These are phyloP conservation scores for Tagetes erecta DNA, from an alignment of 129 eudicot genomes.

Conservation along the genomic window DNA sequence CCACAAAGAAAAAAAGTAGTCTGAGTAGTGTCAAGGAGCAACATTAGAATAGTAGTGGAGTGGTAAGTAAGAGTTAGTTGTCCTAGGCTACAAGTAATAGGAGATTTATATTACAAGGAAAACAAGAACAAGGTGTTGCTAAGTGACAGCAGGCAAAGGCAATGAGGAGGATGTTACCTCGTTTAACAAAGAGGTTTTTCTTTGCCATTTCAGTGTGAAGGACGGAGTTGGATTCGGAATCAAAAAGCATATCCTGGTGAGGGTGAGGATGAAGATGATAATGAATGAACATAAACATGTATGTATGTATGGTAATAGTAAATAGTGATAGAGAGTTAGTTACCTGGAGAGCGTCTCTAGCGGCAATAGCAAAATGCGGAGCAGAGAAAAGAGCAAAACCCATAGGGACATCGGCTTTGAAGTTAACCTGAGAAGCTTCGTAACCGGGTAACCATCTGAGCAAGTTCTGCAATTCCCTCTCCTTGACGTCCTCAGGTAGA, in stretches of 20 bases:
- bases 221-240: conserved; percentile 77
- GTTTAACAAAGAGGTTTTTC: conserved; percentile 89
- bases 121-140: too few species aligned
- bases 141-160: background rate
- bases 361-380: conserved; percentile 75
- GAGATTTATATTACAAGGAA: too few species aligned
- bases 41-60: too few species aligned
- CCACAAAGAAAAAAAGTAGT: background rate
- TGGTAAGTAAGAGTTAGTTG: too few species aligned
- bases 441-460: conserved; percentile 94
- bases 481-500: conserved; percentile 90
- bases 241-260: conserved; percentile 73
- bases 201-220: conserved; percentile 96
- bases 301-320: background rate
- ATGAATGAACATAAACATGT: background rate
- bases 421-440: conserved; percentile 95
- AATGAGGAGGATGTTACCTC: conserved; percentile 46
- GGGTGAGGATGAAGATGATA: background rate
- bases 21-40: too few species aligned
- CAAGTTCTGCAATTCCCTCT: conserved; percentile 82
- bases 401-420: conserved; percentile 86
- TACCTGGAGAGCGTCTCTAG: conserved; percentile 93
- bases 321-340: too few species aligned
- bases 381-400: conserved; percentile 86
- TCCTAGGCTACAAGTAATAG: too few species aligned